Evolutionary conservation across 2,329 filamentous ascomycete species (phyloP).

Genomic region (Aspergillus jensenii): DNA sequence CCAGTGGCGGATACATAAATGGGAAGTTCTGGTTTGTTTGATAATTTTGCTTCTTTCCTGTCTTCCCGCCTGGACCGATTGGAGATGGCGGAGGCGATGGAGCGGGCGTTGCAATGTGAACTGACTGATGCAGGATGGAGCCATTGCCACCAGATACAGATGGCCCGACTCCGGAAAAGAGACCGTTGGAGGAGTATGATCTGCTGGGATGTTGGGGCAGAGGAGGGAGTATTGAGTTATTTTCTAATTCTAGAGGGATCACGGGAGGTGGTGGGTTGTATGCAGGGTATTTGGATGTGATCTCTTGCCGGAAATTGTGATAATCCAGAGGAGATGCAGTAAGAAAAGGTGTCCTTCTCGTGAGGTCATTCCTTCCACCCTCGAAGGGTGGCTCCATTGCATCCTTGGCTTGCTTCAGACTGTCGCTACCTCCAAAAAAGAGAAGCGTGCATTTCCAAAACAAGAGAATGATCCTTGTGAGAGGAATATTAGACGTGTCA

Average conservation of each 20-base stretch:
- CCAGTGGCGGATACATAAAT: slow-evolving; percentile 92
- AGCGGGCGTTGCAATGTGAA: slow-evolving; percentile 97
- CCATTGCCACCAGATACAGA: slow-evolving; percentile 45
- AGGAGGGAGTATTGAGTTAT: slow-evolving; percentile 85
- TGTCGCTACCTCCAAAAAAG: slow-evolving; percentile 74
- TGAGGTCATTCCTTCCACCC: slow-evolving; percentile 36
- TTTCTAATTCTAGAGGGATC: slow-evolving; percentile 84
- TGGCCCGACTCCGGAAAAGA: slow-evolving; percentile 57
- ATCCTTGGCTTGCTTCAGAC: slow-evolving; percentile 72
- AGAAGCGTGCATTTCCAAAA: slow-evolving; percentile 91
- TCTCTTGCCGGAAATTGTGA: slow-evolving; percentile 92
- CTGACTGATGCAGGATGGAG: slow-evolving; percentile 91
- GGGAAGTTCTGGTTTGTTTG: slow-evolving; percentile 99
- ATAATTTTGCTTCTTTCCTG: slow-evolving; percentile 97
- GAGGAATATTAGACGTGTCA: slow-evolving; percentile 51
- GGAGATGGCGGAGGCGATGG: slow-evolving; percentile 95
- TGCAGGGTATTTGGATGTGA: slow-evolving; percentile 95
- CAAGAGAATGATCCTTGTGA: slow-evolving; percentile 73
- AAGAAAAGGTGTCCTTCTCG: slow-evolving; percentile 72
- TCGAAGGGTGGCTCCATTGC: slow-evolving; percentile 62
- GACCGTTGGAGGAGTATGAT: slow-evolving; percentile 60
- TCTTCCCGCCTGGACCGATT: slow-evolving; percentile 77
- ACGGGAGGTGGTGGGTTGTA: slow-evolving; percentile 85
- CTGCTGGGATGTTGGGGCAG: slow-evolving; percentile 72
- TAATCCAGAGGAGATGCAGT: slow-evolving; percentile 95